A percentile compares a stretch with the other conserved stretches of the same genome.
Conservation (phyloP, 345 rosid species). For the Theobroma cacao region DNA sequence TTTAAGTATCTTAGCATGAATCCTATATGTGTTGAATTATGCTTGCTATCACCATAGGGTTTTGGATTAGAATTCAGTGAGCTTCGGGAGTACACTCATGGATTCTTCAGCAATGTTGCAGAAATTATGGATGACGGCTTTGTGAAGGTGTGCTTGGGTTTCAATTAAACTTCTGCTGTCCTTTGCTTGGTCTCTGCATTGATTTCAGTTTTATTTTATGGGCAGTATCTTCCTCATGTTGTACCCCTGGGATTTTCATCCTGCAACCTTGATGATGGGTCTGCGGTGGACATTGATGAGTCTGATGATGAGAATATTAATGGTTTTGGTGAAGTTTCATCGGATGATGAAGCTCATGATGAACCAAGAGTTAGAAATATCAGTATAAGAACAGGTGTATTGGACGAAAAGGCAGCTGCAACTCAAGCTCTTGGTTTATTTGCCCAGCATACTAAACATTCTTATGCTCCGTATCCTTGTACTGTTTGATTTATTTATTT, state of each 20-base stretch:
- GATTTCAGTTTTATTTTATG: constrained; percentile 23
- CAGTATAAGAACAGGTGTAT: constrained; percentile 93
- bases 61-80: constrained; percentile 91
- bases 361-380: constrained; percentile 93
- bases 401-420: constrained; percentile 99
- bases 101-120: constrained; percentile 96
- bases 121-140: constrained; percentile 90
- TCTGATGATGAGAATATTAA: constrained; percentile 84
- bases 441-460: constrained; percentile 82
- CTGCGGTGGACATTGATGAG: constrained; percentile 87
- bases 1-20: not conserved
- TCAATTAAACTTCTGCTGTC: constrained; percentile 13
- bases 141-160: constrained; percentile 56
- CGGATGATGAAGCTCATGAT: constrained; percentile 99
- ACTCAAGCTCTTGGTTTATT: constrained; percentile 98
- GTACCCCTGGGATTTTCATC: constrained; percentile 86
- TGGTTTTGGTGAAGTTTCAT: constrained; percentile 92
- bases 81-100: constrained; percentile 97
- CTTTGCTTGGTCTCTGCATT: not conserved
- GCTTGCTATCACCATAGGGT: constrained; percentile 55
- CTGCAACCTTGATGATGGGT: constrained; percentile 99
- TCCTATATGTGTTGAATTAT: constrained; percentile 7
- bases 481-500: constrained; percentile 3
- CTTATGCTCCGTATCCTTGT: constrained; percentile 89
- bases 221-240: constrained; percentile 91